A percentile compares a stretch with the other conserved stretches of the same genome.
phyloP scores from a whole-genome alignment of 2,329 filamentous ascomycete species.

The Microdochium paspali region DNA sequence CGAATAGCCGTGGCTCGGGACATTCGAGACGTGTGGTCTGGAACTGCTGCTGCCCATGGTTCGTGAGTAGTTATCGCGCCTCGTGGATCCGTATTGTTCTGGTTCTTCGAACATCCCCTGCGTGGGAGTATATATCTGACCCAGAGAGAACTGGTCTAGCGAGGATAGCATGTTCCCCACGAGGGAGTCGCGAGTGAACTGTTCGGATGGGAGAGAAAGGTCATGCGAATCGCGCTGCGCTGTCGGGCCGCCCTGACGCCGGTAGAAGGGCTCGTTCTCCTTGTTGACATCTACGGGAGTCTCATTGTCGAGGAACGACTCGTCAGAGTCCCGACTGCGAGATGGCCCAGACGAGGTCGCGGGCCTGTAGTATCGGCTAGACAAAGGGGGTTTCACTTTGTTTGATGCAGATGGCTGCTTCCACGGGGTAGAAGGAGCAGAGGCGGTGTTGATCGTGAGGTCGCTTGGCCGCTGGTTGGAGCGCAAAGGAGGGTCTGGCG shows the following conservation, averaged over 20 bases:
- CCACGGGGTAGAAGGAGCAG: not conserved
- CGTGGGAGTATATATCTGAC: conserved; percentile 26
- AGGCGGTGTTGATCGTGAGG: not conserved
- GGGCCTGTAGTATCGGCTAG: conserved; percentile 10
- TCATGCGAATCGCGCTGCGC: conserved; percentile 66
- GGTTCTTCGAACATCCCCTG: conserved; percentile 25
- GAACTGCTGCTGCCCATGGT: conserved; percentile 16
- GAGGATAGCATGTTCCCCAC: conserved; percentile 94
- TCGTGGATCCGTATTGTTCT: conserved; percentile 17
- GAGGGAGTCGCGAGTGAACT: conserved; percentile 79
- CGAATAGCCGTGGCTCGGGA: conserved; percentile 34
- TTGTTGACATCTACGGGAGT: conserved; percentile 14
- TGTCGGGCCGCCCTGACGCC: conserved; percentile 14
- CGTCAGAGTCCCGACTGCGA: conserved; percentile 13
- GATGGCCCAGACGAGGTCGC: not conserved
- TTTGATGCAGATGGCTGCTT: not conserved
- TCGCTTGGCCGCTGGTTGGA: not conserved
- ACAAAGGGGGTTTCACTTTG: conserved; percentile 18
- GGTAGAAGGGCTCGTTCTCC: conserved; percentile 17
- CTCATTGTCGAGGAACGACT: conserved; percentile 19
- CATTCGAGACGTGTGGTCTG: conserved; percentile 9
- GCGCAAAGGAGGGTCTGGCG: not conserved
- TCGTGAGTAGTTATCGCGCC: conserved; percentile 14
- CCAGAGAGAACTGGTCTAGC: conserved; percentile 70
- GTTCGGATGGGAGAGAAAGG: conserved; percentile 66